Percentiles rank a stretch among this genome's conserved stretches.
Evolutionary conservation across 306 rosid genomes (phyloP).

Genomic region (Acacia crassicarpa): DNA sequence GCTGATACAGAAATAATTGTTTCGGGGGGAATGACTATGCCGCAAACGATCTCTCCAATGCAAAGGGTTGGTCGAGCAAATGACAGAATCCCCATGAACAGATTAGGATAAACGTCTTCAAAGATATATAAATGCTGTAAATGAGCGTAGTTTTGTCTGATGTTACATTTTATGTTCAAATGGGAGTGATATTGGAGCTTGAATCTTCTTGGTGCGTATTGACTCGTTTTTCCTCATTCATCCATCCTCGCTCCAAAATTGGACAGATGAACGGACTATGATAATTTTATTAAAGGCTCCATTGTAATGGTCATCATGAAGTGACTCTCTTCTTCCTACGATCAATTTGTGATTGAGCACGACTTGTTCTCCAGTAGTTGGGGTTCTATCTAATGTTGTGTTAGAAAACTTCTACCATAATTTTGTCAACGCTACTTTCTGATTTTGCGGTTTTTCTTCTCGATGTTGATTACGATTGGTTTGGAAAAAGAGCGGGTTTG

Average conservation of each 20-base stretch:
- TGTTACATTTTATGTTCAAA: neutral
- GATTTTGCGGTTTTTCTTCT: neutral
- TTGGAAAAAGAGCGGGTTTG: neutral
- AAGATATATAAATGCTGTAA: neutral
- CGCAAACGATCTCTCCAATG: conserved; percentile 68
- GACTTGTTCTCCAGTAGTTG: neutral
- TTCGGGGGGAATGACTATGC: conserved; percentile 97
- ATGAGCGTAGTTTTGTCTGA: neutral
- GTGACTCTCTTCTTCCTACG: neutral
- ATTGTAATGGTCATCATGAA: neutral
- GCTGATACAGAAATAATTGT: conserved; percentile 76
- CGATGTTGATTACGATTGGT: neutral
- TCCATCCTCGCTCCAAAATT: neutral
- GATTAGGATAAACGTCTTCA: neutral
- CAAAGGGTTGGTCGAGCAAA: conserved; percentile 12
- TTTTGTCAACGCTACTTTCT: neutral
- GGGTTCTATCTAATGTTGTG: neutral
- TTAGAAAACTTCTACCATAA: neutral
- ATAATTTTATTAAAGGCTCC: neutral
- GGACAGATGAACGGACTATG: neutral
- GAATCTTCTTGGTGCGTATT: neutral
- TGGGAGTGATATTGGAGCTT: neutral
- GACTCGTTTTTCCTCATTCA: neutral
- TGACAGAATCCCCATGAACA: conserved; percentile 21
- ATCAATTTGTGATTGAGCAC: neutral